phyloP scores from a whole-genome alignment of 2,329 filamentous ascomycete species.

The Didymella pomorum region DNA sequence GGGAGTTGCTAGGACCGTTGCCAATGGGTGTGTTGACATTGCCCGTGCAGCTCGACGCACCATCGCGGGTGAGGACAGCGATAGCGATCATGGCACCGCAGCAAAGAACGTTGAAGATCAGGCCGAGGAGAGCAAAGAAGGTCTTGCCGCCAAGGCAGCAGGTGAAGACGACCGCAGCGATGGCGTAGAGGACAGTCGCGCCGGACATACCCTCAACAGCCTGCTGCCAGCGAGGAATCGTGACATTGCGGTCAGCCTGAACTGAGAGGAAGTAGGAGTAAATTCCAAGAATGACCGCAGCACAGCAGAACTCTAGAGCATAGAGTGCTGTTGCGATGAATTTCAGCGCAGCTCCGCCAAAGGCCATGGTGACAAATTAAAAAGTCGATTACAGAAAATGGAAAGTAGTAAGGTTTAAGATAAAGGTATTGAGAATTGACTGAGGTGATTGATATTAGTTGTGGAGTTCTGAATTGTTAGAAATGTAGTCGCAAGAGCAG shows the following conservation, averaged over 20 bases:
- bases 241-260: slow-evolving; percentile 68
- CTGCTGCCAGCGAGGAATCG: slow-evolving; percentile 70
- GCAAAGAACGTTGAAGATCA: slow-evolving; percentile 81
- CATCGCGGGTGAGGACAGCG: slow-evolving; percentile 75
- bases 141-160: slow-evolving; percentile 78
- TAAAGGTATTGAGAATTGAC: slow-evolving; percentile 4
- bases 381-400: not conserved
- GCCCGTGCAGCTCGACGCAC: slow-evolving; percentile 71
- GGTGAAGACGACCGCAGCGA: slow-evolving; percentile 75
- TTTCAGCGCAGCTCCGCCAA: slow-evolving; percentile 71
- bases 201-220: slow-evolving; percentile 79
- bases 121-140: slow-evolving; percentile 75
- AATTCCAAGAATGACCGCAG: slow-evolving; percentile 76
- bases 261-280: slow-evolving; percentile 84
- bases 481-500: slow-evolving; percentile 9
- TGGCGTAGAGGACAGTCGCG: slow-evolving; percentile 75
- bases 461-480: not conserved
- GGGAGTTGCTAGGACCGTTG: slow-evolving; percentile 62
- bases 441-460: not conserved
- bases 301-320: slow-evolving; percentile 74
- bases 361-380: slow-evolving; percentile 60
- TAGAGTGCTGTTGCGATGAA: slow-evolving; percentile 75
- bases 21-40: slow-evolving; percentile 74
- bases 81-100: slow-evolving; percentile 81
- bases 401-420: not conserved